Base-by-base conservation (phyloP, 2,329 filamentous ascomycete species). In the Dactylellina cionopaga region DNA sequence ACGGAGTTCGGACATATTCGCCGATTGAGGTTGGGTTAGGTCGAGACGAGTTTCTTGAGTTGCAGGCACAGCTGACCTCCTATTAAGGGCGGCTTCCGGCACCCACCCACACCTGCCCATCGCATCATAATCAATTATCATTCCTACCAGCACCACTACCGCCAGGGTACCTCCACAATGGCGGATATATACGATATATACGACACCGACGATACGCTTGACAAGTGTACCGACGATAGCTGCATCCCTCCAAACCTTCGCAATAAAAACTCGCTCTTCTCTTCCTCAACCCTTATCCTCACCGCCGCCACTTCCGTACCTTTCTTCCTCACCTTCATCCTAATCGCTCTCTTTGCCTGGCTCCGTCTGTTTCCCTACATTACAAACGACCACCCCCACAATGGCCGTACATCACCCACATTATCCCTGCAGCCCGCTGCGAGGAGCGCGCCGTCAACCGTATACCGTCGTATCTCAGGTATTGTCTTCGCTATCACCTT, bases 401-500 rank as follows among this genome's bases (percentile, higher is more conserved):
- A 59, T 68, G 65, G 35, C 33, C 39, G 46, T 31, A 7, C 58
- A 55, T 37, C 58, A 2, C 43, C 46, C 19, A 51, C 56, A 9
- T 27, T 58, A 43, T 52, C 49, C 1, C 44, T 63, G 1, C 66
- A 37, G 3, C 58, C 66, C 3, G 27, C 43, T 11, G 24, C 29
- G 7, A 47, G 10, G 15, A 7, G 27, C 1, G 25, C 41, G 17
- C 49, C 66, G 3, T 54, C 49, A 11, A 73, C 60, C 1, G 46
- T 73, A 2, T 73, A 66, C 54, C 69, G 62, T 39, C 81, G 83
- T 22, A 78, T 85, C 10, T 85, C 88, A 1, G 88, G 87, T 11
- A 81, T 85, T 65, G 88, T 90, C 1, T 96, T 96, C 80, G 88
- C 90, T 5, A 85, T 87, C 0, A 96, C 91, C 7, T 86, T 95